Evolutionary conservation across 2,329 filamentous ascomycete genomes (phyloP), one percentile per base, ranked within the genome.

Genomic region (Colletotrichum phormii): DNA sequence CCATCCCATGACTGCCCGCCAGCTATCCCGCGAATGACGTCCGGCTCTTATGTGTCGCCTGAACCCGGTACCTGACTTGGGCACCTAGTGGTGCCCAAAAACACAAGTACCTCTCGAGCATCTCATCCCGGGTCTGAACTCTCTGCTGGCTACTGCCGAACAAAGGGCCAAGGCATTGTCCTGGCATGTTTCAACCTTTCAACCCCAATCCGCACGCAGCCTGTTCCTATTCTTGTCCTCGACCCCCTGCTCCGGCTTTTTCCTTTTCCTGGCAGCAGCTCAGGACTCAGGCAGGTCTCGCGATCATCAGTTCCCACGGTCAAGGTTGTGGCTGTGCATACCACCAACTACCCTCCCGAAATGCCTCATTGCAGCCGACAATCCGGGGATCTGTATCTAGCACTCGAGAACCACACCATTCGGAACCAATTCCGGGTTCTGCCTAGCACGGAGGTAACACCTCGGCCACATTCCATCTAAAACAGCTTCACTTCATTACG

Each of bases 131-230:
- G 18, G 13, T 60, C 54, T 64, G 60, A 69, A 46, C 59, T 59
- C 51, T 71, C n/a, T 54, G 33, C 53, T 65, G 65, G 54, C 33
- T 72, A 24, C 59, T 59, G 70, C 65, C 65, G 65, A 72, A 51
- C 65, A 60, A 35, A 46, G 11, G 64, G 24, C 49, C 67, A 22
- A 65, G 35, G 37, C 61, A 60, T 57, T 26, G 58, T 59, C 69
- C 65, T 63, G 53, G 35, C 65, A 59, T 33, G 59, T 60, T 63
- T 59, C 69, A 63, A 72, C 53, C 42, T 59, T 54, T 24, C 58
- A 69, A 62, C 55, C 54, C 63, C 42, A 15, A 51, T 42, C 15
- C 46, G 26, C n/a, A 24, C 26, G 13, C 26, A 53, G 13, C 33
- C 9, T 13, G 33, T n/a, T 51, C 42, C 26, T 37, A 15, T 42